These are phyloP conservation scores for Mycena olivaceomarginata DNA, from an alignment of 768 basidiomycete genomes.

Conservation along the genomic window DNA sequence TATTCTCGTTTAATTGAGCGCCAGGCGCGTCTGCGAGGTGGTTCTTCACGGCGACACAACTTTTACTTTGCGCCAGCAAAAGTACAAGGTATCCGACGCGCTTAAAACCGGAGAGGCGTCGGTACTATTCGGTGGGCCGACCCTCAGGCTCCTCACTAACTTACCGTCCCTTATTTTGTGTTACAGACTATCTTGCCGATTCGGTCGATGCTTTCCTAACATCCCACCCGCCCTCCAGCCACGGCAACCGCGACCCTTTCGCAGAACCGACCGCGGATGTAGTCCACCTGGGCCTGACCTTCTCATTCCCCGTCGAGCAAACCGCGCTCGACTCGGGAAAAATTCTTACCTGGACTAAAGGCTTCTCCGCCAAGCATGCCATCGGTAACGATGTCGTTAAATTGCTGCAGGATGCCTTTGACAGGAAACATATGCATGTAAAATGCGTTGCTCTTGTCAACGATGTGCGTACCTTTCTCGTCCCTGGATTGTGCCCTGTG, in stretches of 20 bases:
- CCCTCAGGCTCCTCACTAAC: slow-evolving; percentile 10
- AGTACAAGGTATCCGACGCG: slow-evolving; percentile 95
- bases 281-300: slow-evolving; percentile 90
- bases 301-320: slow-evolving; percentile 98
- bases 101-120: slow-evolving; percentile 95
- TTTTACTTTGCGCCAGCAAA: slow-evolving; percentile 94
- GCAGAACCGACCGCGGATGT: slow-evolving; percentile 52
- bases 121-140: slow-evolving; percentile 86
- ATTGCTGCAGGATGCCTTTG: slow-evolving; percentile 89
- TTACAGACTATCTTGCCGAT: slow-evolving; percentile 95
- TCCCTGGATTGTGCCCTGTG: slow-evolving; percentile 16
- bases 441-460: slow-evolving; percentile 89
- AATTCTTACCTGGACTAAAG: slow-evolving; percentile 97
- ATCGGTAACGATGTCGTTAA: slow-evolving; percentile 87
- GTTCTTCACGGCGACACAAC: slow-evolving; percentile 92
- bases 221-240: slow-evolving; percentile 61
- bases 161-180: slow-evolving; percentile 5
- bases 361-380: slow-evolving; percentile 87
- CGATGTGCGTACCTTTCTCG: slow-evolving; percentile 76
- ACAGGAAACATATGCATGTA: slow-evolving; percentile 89
- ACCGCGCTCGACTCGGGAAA: slow-evolving; percentile 93
- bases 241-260: slow-evolving; percentile 37
- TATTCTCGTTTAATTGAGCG: slow-evolving; percentile 36
- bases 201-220: slow-evolving; percentile 97
- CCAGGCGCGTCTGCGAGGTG: slow-evolving; percentile 96